Evolutionary conservation across 306 rosid genomes (phyloP).

Genomic region (Ziziphus jujuba): DNA sequence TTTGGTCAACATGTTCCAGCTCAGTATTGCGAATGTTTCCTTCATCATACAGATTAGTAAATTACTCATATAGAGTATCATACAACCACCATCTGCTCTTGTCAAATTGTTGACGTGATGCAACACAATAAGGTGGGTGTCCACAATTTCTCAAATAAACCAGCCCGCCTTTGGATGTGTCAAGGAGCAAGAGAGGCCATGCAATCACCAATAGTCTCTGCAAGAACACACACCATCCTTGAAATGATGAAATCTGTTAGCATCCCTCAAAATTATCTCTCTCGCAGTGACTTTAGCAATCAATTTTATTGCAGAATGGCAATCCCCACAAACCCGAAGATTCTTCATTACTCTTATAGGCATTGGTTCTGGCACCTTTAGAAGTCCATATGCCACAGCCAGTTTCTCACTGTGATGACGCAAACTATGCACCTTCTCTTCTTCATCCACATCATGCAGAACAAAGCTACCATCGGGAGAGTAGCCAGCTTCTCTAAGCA

Average conservation of each 20-base stretch:
- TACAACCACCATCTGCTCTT: neutral
- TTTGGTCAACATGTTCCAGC: neutral
- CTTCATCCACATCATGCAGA: conserved; percentile 74
- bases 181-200: conserved; percentile 5
- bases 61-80: neutral
- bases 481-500: conserved; percentile 72
- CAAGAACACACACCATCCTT: conserved; percentile 71
- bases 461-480: conserved; percentile 72
- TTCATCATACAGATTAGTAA: neutral
- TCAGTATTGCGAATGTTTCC: neutral
- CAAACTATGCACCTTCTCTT: conserved; percentile 69
- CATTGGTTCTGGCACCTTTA: conserved; percentile 62
- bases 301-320: conserved; percentile 70
- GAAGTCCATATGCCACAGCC: conserved; percentile 69
- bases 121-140: neutral
- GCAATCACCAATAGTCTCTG: conserved; percentile 64
- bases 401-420: conserved; percentile 72
- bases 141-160: conserved; percentile 8
- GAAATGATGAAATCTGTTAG: conserved; percentile 75
- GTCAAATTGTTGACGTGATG: neutral
- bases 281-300: conserved; percentile 68
- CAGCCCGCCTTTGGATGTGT: neutral
- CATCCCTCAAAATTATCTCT: conserved; percentile 73
- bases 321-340: conserved; percentile 78
- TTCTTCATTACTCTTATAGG: conserved; percentile 71